Percentiles rank a stretch among this genome's conserved stretches.
phyloP scores from a whole-genome alignment of 441 rosid species.

The Pelargonium australe region DNA sequence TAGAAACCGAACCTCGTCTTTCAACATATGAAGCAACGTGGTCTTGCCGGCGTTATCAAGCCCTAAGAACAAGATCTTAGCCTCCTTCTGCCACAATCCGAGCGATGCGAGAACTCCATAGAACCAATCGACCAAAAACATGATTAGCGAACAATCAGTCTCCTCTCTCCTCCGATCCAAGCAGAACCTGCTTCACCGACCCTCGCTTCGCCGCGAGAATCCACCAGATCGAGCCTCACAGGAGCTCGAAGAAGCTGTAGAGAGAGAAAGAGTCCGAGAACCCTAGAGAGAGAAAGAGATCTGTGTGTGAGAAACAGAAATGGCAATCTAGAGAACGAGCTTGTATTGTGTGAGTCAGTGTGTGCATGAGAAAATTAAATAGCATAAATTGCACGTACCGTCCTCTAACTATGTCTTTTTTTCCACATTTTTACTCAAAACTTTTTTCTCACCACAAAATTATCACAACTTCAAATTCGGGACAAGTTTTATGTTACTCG shows the following conservation, averaged over 20 bases:
- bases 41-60: background rate
- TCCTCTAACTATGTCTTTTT: too few relatives aligned
- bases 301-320: background rate
- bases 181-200: background rate
- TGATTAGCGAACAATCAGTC: background rate
- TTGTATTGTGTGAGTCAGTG: background rate
- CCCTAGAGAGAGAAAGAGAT: conserved; percentile 5
- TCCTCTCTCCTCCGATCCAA: conserved; percentile 2
- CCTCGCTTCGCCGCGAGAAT: background rate
- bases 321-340: background rate
- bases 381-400: too few relatives aligned
- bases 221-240: background rate
- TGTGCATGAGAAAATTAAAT: background rate
- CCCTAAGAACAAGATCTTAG: conserved; percentile 6
- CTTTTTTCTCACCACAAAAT: too few relatives aligned
- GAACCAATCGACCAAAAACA: conserved; percentile 3
- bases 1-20: background rate
- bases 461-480: too few relatives aligned
- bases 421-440: too few relatives aligned
- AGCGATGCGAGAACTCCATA: conserved; percentile 1
- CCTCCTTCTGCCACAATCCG: conserved; percentile 6
- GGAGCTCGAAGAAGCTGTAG: background rate
- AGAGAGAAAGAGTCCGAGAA: background rate
- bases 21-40: conserved; percentile 1
- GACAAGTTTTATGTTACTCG: too few relatives aligned